Evolutionary conservation across 2,329 filamentous ascomycete genomes (phyloP), one percentile per base, ranked within the genome.

Genomic region (Colletotrichum sp.): DNA sequence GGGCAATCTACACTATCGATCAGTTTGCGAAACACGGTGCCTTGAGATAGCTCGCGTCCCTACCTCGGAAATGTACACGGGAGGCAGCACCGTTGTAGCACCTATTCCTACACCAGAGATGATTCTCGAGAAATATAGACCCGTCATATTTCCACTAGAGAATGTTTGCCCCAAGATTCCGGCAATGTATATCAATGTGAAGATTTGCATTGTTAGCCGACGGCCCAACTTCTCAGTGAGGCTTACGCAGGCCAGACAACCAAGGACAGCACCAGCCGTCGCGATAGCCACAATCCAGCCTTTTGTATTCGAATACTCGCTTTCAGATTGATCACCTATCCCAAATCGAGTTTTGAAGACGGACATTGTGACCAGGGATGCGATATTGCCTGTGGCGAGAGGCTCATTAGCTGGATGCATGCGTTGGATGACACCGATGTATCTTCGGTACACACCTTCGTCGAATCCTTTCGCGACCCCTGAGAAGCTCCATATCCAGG

Each of bases 111-210:
- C 52, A 34, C 81, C 81, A 3, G 81, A 12, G 12, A 82, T 78
- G 5, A 82, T 66, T n/a, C 81, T 77, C 2, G 79, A 78, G 0
- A 72, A 69, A 26, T 83, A 84, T 0, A 84, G 67, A 0, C 67
- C 82, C 0, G 74, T 72, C 6, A 84, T 67, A 3, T 74, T 82
- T 1, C 82, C 82, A 26, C 74, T 78, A 15, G 79, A 79, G 36
- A 84, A 82, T 0, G 81, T 79, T 48, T 83, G 83, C 0, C 82
- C 82, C 10, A 84, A 75, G 7, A 80, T 77, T 8, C 85, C 85
- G n/a, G 82, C 78, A 30, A 87, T 84, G 12, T 86, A 84, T 0
- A 84, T 70, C 34, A 84, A 76, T 67, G 76, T 86, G 30, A 82
- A 80, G 0, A 82, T 48, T 16, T 81, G 79, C 12, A 82, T 78